These are phyloP conservation scores for Trypanosoma brucei DNA, from an alignment of 208 protist species.

Conservation along the genomic window DNA sequence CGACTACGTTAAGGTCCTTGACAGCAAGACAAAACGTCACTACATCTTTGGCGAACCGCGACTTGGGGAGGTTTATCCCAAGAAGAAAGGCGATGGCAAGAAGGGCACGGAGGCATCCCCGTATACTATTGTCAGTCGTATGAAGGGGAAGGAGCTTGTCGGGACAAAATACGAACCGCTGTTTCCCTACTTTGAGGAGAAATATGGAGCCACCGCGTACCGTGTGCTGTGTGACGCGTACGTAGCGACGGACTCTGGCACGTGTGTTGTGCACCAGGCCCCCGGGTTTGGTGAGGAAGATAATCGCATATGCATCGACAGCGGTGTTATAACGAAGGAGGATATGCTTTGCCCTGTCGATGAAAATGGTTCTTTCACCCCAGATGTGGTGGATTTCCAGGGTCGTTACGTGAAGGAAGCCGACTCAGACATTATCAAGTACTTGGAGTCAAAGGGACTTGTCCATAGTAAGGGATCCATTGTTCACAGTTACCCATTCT, in stretches of 20 bases:
- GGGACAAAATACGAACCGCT: slow-evolving; percentile 94
- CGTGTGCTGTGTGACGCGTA: slow-evolving; percentile 94
- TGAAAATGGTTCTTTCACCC: slow-evolving; percentile 95
- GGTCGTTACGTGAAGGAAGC: slow-evolving; percentile 97
- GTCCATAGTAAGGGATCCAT: slow-evolving; percentile 89
- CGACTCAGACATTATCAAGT: slow-evolving; percentile 94
- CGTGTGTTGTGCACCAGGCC: slow-evolving; percentile 99
- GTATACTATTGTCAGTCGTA: slow-evolving; percentile 73
- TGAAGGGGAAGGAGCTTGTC: slow-evolving; percentile 88
- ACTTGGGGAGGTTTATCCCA: slow-evolving; percentile 68
- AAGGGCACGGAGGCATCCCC: slow-evolving; percentile 28
- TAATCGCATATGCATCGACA: slow-evolving; percentile 94
- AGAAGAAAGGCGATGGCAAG: slow-evolving; percentile 38
- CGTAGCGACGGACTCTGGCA: slow-evolving; percentile 97
- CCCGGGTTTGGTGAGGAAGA: slow-evolving; percentile 99
- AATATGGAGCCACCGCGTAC: slow-evolving; percentile 79
- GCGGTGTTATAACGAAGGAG: slow-evolving; percentile 92
- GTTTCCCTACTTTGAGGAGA: slow-evolving; percentile 95
- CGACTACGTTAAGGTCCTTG: slow-evolving; percentile 96
- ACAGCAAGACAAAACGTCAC: slow-evolving; percentile 76
- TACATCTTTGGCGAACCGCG: slow-evolving; percentile 82
- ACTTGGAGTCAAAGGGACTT: slow-evolving; percentile 89
- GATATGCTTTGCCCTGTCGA: slow-evolving; percentile 97
- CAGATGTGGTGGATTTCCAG: slow-evolving; percentile 93
- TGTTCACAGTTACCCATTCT: slow-evolving; percentile 99